Evolutionary conservation across 2,329 filamentous ascomycete species (phyloP).

Genomic region (Botrytis byssoidea): DNA sequence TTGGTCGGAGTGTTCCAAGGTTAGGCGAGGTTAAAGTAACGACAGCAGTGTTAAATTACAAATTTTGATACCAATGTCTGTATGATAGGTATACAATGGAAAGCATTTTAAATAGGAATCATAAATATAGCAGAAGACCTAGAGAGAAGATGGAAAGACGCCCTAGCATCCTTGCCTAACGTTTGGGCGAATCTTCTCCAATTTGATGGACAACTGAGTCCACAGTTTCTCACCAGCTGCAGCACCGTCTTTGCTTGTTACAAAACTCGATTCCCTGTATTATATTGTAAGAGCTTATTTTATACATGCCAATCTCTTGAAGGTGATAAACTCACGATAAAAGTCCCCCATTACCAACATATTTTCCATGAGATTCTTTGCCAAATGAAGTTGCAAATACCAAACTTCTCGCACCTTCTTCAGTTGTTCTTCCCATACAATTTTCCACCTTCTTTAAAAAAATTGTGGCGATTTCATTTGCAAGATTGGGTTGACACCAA

Average conservation of each 20-base stretch:
- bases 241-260: slow-evolving; percentile 43
- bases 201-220: slow-evolving; percentile 43
- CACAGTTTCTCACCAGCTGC: slow-evolving; percentile 44
- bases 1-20: background rate
- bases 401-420: slow-evolving; percentile 47
- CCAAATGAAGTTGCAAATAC: slow-evolving; percentile 43
- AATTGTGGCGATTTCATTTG: slow-evolving; percentile 25
- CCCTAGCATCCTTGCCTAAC: background rate
- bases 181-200: slow-evolving; percentile 46
- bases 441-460: background rate
- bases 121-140: background rate
- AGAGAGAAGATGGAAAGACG: background rate
- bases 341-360: slow-evolving; percentile 41
- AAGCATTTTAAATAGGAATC: background rate
- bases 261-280: slow-evolving; percentile 34
- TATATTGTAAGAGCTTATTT: background rate
- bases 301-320: rapidly evolving
- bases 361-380: slow-evolving; percentile 47
- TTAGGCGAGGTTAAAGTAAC: background rate
- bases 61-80: background rate
- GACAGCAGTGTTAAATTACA: background rate
- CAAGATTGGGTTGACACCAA: background rate
- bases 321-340: background rate
- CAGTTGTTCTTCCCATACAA: slow-evolving; percentile 43
- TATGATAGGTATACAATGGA: background rate